Conservation (phyloP, 345 rosid genomes). For the Salix arbutifolia region DNA sequence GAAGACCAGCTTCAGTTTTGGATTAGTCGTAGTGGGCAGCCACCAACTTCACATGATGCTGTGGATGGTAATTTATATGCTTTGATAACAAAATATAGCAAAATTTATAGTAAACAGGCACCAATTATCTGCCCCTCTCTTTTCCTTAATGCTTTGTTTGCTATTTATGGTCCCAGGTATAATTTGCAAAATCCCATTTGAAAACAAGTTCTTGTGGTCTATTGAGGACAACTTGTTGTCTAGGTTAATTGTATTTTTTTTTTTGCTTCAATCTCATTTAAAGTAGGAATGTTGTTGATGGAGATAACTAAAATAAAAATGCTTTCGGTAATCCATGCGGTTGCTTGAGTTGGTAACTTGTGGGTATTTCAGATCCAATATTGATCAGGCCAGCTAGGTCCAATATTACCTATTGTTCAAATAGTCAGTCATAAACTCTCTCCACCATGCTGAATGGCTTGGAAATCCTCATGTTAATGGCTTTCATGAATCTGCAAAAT, state of each 20-base stretch:
- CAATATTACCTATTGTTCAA: neutral
- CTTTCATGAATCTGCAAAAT: neutral
- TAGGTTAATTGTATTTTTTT: neutral
- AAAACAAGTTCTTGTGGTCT: neutral
- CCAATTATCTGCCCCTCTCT: neutral
- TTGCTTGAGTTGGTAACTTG: neutral
- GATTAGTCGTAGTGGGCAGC: conserved; percentile 57
- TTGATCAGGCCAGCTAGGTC: neutral
- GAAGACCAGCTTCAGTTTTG: conserved; percentile 68
- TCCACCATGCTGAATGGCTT: neutral
- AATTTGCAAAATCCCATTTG: neutral
- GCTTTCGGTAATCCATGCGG: neutral
- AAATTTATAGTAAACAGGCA: neutral
- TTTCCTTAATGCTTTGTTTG: neutral
- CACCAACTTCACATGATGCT: conserved; percentile 65
- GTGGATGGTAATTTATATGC: conserved; percentile 58
- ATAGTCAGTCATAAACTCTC: neutral
- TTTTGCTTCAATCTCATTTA: neutral
- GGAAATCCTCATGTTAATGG: neutral
- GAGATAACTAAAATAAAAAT: neutral
- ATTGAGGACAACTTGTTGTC: neutral
- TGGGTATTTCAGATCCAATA: neutral
- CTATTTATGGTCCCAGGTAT: neutral
- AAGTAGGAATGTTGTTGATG: neutral
- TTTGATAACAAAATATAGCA: neutral